Base-by-base conservation (phyloP, 768 basidiomycete species). In the Psilocybe cyanescens region DNA sequence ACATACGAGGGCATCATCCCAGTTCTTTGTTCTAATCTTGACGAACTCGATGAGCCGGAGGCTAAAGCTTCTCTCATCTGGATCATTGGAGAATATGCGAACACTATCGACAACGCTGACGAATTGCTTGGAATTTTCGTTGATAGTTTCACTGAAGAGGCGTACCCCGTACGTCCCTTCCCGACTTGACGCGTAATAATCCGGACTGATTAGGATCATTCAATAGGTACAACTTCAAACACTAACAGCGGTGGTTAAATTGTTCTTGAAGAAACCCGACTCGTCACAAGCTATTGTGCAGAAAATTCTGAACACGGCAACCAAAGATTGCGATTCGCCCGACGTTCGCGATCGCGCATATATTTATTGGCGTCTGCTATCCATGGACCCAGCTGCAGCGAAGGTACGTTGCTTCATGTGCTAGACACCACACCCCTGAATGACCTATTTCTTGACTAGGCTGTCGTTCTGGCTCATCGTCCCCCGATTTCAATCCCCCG, bases 1-100 rank as follows among this genome's bases (percentile, higher is more conserved):
- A 94, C 90, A 2, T 99, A 99, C 71, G 97, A 99, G 76, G 96
- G 95, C 17, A 90, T 97, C 70, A 98, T 99, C 65, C 97, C 96
- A 0, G 95, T 91, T 0, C 77, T 99, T 12, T 99, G 96, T 68
- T 88, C 93, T 1, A 97, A 95, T 70, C 87, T 99, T 12, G 97
- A 99, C 61, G 96, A 97, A 68, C 79, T 99, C 33, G 97, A 99
- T 69, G 97, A 99, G 71, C 97, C 97, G 8, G 97, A 99, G 72
- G 97, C 97, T 2, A 98, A 98, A 71, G 94, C 96, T 1, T 96
- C 96, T 2, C 80, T 99, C 53, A 98, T 99, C 72, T 99, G 97
- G 97, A 99, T 99, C 68, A 95, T 99, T 66, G 97, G 97, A 59
- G 95, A 98, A 78, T 98, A 99, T 68, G 95, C 97, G 3, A 91